phyloP scores from a whole-genome alignment of 345 rosid genomes.

The Populus simonii region DNA sequence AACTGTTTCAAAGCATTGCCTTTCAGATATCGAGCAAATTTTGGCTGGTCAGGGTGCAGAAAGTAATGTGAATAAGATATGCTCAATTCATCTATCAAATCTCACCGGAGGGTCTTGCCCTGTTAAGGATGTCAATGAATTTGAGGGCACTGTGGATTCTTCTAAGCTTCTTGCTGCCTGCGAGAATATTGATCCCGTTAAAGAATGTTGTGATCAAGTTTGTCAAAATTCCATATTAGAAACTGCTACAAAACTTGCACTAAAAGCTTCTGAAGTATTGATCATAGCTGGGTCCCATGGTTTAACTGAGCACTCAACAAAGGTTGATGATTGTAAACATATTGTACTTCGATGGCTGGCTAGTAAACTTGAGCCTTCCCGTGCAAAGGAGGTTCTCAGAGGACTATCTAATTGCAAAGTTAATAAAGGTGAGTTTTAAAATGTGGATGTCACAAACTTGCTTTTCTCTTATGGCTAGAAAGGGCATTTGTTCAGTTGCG shows the following conservation, averaged over 20 bases:
- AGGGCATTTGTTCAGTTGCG: neutral
- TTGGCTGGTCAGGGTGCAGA: conserved; percentile 77
- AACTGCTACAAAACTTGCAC: conserved; percentile 65
- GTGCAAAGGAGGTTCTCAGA: conserved; percentile 74
- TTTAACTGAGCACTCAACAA: conserved; percentile 54
- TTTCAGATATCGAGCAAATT: conserved; percentile 77
- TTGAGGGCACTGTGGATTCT: conserved; percentile 63
- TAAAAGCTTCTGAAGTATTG: conserved; percentile 50
- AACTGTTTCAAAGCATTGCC: conserved; percentile 65
- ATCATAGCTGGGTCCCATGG: conserved; percentile 28
- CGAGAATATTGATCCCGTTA: conserved; percentile 73
- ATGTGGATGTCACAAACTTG: neutral
- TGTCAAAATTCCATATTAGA: conserved; percentile 85
- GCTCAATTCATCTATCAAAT: conserved; percentile 59
- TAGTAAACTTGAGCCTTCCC: conserved; percentile 60
- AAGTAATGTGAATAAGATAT: conserved; percentile 47
- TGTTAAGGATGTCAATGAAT: conserved; percentile 62
- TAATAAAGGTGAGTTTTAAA: conserved; percentile 59
- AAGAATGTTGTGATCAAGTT: conserved; percentile 77
- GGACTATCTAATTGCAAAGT: conserved; percentile 81
- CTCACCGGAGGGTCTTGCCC: conserved; percentile 86
- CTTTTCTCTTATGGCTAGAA: neutral
- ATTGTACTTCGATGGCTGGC: conserved; percentile 85
- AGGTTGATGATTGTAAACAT: conserved; percentile 65
- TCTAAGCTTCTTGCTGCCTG: conserved; percentile 77